Evolutionary conservation across 2,329 filamentous ascomycete genomes (phyloP).

Genomic region (Cytospora piceae): DNA sequence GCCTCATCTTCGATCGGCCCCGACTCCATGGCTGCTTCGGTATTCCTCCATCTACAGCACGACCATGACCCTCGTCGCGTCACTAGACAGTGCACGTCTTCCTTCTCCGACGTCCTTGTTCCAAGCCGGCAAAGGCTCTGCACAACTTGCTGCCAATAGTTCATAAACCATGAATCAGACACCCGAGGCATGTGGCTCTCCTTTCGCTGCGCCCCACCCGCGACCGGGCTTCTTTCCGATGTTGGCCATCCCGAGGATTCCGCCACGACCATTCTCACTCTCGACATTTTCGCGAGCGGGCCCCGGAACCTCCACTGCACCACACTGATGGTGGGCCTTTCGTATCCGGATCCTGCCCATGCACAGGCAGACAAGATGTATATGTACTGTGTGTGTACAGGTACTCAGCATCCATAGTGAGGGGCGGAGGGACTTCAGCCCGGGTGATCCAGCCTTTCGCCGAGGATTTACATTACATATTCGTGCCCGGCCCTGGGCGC

Average conservation of each 20-base stretch:
- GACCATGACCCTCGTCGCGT: background rate
- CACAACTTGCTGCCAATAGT: constrained; percentile 4
- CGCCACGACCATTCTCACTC: constrained; percentile 11
- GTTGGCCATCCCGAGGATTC: constrained; percentile 27
- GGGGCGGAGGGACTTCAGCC: constrained; percentile 16
- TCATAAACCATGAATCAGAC: constrained; percentile 4
- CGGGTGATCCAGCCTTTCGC: constrained; percentile 20
- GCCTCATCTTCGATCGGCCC: background rate
- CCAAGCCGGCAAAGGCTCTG: constrained; percentile 1
- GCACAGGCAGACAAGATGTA: constrained; percentile 12
- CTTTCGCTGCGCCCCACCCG: background rate
- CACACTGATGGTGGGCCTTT: constrained; percentile 15
- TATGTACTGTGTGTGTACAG: constrained; percentile 14
- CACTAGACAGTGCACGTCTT: background rate
- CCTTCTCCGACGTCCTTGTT: background rate
- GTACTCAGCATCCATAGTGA: constrained; percentile 7
- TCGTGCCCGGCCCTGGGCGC: background rate
- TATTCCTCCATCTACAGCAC: background rate
- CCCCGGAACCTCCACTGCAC: constrained; percentile 21
- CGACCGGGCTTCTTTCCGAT: constrained; percentile 19
- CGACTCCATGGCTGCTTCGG: constrained; percentile 5
- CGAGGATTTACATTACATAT: constrained; percentile 10
- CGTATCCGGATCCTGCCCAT: constrained; percentile 25
- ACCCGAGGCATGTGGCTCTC: background rate
- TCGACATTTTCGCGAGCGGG: constrained; percentile 22